phyloP scores from a whole-genome alignment of 2,329 filamentous ascomycete genomes.

The Mollisiaceae sp. region DNA sequence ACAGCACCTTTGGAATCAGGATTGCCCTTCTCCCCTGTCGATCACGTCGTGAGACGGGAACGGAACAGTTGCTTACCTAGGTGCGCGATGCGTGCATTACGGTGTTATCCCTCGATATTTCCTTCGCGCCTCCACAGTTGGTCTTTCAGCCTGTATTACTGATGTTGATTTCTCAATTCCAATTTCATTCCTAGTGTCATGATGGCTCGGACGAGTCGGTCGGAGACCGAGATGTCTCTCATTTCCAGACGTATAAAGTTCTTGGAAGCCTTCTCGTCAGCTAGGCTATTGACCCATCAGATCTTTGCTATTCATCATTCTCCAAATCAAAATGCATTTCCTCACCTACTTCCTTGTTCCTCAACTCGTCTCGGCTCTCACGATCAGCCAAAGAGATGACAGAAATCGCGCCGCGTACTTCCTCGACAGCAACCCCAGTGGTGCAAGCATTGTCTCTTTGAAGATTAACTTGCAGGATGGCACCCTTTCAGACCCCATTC shows the following conservation, averaged over 20 bases:
- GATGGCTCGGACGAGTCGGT: neutral
- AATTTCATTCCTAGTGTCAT: neutral
- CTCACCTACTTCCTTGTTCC: conserved; percentile 12
- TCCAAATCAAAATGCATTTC: conserved; percentile 16
- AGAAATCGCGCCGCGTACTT: conserved; percentile 53
- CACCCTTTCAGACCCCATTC: conserved; percentile 48
- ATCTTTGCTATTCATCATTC: neutral
- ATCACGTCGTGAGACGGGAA: neutral
- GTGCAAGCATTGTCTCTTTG: conserved; percentile 55
- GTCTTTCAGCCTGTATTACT: conserved; percentile 1
- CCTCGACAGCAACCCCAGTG: conserved; percentile 55
- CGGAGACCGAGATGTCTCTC: conserved; percentile 1
- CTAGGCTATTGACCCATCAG: neutral
- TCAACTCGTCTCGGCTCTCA: conserved; percentile 14
- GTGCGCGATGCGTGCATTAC: neutral
- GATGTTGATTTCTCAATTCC: neutral
- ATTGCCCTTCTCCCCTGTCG: neutral
- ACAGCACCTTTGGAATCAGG: conserved; percentile 1
- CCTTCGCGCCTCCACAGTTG: neutral
- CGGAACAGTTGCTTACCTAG: neutral
- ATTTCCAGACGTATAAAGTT: conserved; percentile 6
- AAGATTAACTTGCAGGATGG: conserved; percentile 51
- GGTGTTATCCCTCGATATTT: neutral
- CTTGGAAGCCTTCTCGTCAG: neutral
- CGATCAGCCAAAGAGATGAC: conserved; percentile 9